A percentile compares a stretch with the other conserved stretches of the same genome.
These are phyloP conservation scores for Colletotrichum sp. DNA, from an alignment of 2,329 filamentous ascomycete species.

Conservation along the genomic window DNA sequence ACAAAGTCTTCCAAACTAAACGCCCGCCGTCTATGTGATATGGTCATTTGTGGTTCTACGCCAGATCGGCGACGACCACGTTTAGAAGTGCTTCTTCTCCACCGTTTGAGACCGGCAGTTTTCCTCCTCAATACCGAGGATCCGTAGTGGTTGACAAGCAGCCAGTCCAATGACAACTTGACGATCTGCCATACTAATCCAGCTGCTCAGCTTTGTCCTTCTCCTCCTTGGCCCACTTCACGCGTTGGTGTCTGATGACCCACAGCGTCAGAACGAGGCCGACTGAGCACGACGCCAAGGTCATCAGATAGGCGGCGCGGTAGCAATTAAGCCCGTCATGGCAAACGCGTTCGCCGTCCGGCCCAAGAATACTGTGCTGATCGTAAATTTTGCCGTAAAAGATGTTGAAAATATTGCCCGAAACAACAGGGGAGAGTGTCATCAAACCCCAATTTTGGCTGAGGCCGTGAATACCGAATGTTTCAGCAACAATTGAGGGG, in stretches of 20 bases:
- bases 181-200: slow-evolving; percentile 25
- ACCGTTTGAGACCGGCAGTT: not conserved
- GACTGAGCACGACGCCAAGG: slow-evolving; percentile 71
- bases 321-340: slow-evolving; percentile 83
- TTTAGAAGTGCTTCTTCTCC: not conserved
- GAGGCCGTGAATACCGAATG: slow-evolving; percentile 87
- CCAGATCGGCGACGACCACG: not conserved
- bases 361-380: slow-evolving; percentile 71
- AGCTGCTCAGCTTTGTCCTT: slow-evolving; percentile 44
- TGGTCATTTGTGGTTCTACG: not conserved
- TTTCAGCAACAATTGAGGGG: slow-evolving; percentile 86
- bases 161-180: not conserved
- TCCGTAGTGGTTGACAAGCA: not conserved
- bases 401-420: slow-evolving; percentile 90
- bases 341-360: slow-evolving; percentile 76
- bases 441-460: slow-evolving; percentile 97
- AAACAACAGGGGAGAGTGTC: slow-evolving; percentile 86
- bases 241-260: slow-evolving; percentile 67
- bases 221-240: slow-evolving; percentile 37
- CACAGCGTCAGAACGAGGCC: slow-evolving; percentile 75
- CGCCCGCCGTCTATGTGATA: not conserved
- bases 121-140: not conserved
- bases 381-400: slow-evolving; percentile 89
- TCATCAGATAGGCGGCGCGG: slow-evolving; percentile 78
- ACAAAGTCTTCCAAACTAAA: not conserved